Conservation (phyloP, 805 yeast genomes). For the Myxozyma lipomycoides region DNA sequence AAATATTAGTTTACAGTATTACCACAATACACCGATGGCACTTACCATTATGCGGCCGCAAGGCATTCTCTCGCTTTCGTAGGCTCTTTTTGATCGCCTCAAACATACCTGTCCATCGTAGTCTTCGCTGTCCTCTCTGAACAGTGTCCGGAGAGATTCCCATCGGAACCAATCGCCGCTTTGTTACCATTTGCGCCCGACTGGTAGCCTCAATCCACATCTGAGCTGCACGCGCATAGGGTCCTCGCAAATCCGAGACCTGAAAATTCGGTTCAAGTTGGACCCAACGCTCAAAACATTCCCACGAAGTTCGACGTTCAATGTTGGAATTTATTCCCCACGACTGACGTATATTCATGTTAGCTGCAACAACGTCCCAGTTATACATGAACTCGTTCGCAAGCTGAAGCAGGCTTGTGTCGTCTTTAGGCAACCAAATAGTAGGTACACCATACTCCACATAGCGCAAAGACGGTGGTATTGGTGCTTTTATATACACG, state of each 20-base stretch:
- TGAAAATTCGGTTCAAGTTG: slow-evolving; percentile 88
- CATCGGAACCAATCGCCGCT: slow-evolving; percentile 82
- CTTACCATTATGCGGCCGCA: neutral
- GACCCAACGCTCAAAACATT: slow-evolving; percentile 92
- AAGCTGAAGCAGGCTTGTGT: slow-evolving; percentile 67
- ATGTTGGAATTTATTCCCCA: slow-evolving; percentile 63
- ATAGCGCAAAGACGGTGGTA: slow-evolving; percentile 80
- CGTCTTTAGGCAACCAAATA: slow-evolving; percentile 95
- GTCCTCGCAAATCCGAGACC: slow-evolving; percentile 74
- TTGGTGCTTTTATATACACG: slow-evolving; percentile 67
- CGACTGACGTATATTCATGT: slow-evolving; percentile 62
- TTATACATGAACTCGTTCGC: slow-evolving; percentile 85
- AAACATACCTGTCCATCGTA: slow-evolving; percentile 96
- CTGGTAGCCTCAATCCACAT: slow-evolving; percentile 91
- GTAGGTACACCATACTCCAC: slow-evolving; percentile 85
- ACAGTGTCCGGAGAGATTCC: slow-evolving; percentile 86
- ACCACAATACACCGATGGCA: neutral
- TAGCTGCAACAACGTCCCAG: slow-evolving; percentile 88
- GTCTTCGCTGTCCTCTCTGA: slow-evolving; percentile 84
- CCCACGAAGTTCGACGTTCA: slow-evolving; percentile 98
- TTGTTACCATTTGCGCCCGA: slow-evolving; percentile 80
- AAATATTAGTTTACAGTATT: too few species aligned
- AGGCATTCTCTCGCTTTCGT: slow-evolving; percentile 67
- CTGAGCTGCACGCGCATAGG: slow-evolving; percentile 76
- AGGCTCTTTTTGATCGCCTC: slow-evolving; percentile 89